Conservation (phyloP, 257 asterid species). For the Cynanchum wilfordii region DNA sequence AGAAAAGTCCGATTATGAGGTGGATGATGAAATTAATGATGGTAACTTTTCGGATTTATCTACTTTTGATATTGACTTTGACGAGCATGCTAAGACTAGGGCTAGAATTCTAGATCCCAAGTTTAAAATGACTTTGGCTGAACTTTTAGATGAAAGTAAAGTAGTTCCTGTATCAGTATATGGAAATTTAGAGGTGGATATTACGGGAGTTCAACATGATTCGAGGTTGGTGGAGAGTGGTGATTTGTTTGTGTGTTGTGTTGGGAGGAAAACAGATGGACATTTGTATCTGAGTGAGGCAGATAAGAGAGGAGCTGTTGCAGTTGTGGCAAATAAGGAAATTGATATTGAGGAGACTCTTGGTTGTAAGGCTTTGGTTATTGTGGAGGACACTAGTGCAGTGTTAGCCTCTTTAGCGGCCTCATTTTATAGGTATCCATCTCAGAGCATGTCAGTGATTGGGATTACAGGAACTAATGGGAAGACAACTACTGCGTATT, state of each 20-base stretch:
- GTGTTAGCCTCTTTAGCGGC: constrained; percentile 75
- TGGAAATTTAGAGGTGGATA: constrained; percentile 73
- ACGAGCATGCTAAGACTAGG: constrained; percentile 58
- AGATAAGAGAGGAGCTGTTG: constrained; percentile 94
- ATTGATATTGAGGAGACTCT: constrained; percentile 74
- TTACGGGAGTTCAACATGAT: constrained; percentile 81
- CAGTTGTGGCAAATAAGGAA: constrained; percentile 87
- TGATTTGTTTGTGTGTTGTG: constrained; percentile 76
- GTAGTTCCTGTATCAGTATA: constrained; percentile 78
- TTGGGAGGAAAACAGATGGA: constrained; percentile 67
- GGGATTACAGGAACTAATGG: constrained; percentile 86
- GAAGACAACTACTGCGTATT: constrained; percentile 58
- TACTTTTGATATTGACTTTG: constrained; percentile 74
- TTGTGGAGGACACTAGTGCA: constrained; percentile 70
- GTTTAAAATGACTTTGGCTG: constrained; percentile 82
- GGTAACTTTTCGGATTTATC: constrained; percentile 32
- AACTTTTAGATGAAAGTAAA: constrained; percentile 81
- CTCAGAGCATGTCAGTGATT: constrained; percentile 65
- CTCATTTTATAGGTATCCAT: constrained; percentile 77
- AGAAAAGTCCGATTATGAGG: constrained; percentile 52
- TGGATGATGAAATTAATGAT: constrained; percentile 29
- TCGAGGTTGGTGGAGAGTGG: constrained; percentile 85
- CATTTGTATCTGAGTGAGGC: constrained; percentile 74
- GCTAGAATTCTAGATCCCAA: constrained; percentile 72
- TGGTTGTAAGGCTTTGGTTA: constrained; percentile 85